Evolutionary conservation across 1,284 basidiomycete species (phyloP), one percentile per base, ranked within the genome.

Genomic region (Megacollybia platyphylla): DNA sequence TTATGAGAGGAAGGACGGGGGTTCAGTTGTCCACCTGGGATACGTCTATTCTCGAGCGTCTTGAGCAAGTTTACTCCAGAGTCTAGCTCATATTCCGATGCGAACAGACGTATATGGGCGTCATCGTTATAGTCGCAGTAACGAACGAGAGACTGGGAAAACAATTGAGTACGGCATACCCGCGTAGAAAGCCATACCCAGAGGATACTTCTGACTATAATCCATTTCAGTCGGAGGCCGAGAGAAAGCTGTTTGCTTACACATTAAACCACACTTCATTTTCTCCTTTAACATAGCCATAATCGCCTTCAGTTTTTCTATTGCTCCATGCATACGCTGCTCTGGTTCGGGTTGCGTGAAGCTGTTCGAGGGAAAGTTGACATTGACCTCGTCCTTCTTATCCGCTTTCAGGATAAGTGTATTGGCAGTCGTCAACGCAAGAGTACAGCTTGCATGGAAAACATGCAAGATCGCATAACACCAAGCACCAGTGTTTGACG

Each of bases 401-500:
- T n/a, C 24, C 27, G 28, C 31, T 9, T 45, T 41, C 17, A 39
- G 30, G 6, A 42, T 30, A 10, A 46, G 7, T 34, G 30, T 47
- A 67, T 71, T 60, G 51, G 84, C 83, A 55, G 70, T 65, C 49
- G 72, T 69, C 27, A 86, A 55, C n/a, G 73, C 78, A 42, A 86
- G 62, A 27, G 70, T 63, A 49, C 73, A 74, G 44, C 78, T 78
- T 31, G 79, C 76, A 50, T 85, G 71, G 48, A 79, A 61, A 30
- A 75, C 65, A 54, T 87, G 84, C 66, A 85, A 79, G 54, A 69
- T 68, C 49, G 73, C 80, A 58, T 72, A 87, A 51, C 76, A 79
- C 85, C 84, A 87, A 7, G 82, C 80, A 39, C 81, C 78, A 13
- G 68, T 72, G 50, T 82, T 86, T 3, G 79, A 79, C 49, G 72